These are phyloP conservation scores for Incumbomyces delicatus DNA, from an alignment of 2,329 filamentous ascomycete genomes.

Conservation along the genomic window DNA sequence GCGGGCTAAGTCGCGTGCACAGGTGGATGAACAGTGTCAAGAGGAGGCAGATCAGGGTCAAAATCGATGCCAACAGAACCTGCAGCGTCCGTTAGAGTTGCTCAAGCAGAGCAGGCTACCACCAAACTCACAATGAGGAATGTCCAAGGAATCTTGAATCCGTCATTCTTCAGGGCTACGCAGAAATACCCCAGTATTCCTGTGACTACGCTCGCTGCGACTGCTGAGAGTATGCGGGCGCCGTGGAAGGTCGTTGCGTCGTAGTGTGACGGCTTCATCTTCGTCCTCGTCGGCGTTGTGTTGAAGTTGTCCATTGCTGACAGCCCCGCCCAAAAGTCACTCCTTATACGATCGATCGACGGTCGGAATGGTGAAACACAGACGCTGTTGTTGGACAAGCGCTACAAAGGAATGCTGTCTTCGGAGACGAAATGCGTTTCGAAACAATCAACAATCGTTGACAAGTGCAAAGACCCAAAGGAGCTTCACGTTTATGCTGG, in stretches of 20 bases:
- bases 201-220: constrained; percentile 46
- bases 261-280: constrained; percentile 27
- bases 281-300: constrained; percentile 10
- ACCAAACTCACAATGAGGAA: constrained; percentile 44
- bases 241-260: constrained; percentile 31
- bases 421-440: too few relatives aligned
- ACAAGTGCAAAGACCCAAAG: too few relatives aligned
- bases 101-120: background rate
- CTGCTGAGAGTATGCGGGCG: constrained; percentile 31
- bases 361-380: too few relatives aligned
- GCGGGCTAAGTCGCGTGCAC: constrained; percentile 42
- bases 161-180: constrained; percentile 42
- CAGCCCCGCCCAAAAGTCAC: too few relatives aligned
- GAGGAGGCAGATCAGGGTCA: constrained; percentile 41
- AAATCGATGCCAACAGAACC: constrained; percentile 43
- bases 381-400: too few relatives aligned
- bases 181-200: constrained; percentile 47
- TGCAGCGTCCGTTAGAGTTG: constrained; percentile 21
- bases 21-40: constrained; percentile 43
- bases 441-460: too few relatives aligned
- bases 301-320: too few relatives aligned
- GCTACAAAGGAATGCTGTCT: too few relatives aligned
- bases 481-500: too few relatives aligned
- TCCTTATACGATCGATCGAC: too few relatives aligned
- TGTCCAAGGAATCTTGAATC: constrained; percentile 48